Evolutionary conservation across 805 yeast genomes (phyloP), one percentile per base, ranked within the genome.

Genomic region (Kuraishia ogatae): DNA sequence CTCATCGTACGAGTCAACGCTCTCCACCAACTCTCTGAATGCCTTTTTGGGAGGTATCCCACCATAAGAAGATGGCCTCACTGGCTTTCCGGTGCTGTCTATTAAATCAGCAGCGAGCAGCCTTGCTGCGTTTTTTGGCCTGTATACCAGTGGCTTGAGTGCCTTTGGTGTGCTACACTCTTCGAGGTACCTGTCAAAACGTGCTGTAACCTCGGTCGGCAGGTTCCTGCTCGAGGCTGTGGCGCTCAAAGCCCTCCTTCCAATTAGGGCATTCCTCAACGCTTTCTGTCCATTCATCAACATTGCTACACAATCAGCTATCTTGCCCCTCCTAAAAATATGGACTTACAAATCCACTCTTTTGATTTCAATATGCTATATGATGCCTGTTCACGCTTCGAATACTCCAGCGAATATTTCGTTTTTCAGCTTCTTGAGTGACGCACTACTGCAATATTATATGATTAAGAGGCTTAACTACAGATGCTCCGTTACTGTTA

Each of bases 31-130:
- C n/a, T 55, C 43, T 47, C 53, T 53, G 46, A 58, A 48, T 17
- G 54, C 51, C 10, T 55, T 47, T 21, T 28, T 22, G 28, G 54
- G 51, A 24, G 59, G 59, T 10, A 23, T n/a, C 2, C 55, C 55
- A 13, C 28, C 22, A 19, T 43, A 48, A 1, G 28, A 35, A 2
- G 53, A 28, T 13, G 61, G 61, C 35, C 54, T 51, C 11, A 58
- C 50, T 26, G 61, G 61, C 51, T 57, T 53, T 13, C 61, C 61
- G 2, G 39, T 24, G 28, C 50, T 43, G 24, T 56, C 56, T 22
- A 57, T 56, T 53, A 58, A 50, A 39, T 58, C 58, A 15, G 57
- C 56, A 39, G 58, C 54, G 29, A 58, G 50, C 29, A 58, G 53
- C 13, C 48, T 51, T 20, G 53, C 52, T 3, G 59, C 56, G 48